These are phyloP conservation scores for Leptodontidium sp. DNA, from an alignment of 2,329 filamentous ascomycete genomes.

Conservation along the genomic window DNA sequence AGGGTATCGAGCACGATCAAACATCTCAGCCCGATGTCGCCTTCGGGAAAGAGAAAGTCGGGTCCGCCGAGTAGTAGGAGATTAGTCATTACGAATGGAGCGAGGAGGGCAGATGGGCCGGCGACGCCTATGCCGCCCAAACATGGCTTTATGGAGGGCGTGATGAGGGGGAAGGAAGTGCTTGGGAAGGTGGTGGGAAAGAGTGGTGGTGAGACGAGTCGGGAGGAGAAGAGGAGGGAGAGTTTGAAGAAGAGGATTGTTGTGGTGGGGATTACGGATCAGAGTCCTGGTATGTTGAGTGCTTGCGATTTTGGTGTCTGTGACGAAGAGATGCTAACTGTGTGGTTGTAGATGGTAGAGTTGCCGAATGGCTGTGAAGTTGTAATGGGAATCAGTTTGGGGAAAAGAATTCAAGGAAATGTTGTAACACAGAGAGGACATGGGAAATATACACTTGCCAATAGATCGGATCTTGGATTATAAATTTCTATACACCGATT, in stretches of 20 bases:
- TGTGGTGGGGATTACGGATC: slow-evolving; percentile 40
- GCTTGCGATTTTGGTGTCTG: not conserved
- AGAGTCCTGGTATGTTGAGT: slow-evolving; percentile 37
- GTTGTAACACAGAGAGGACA: not conserved
- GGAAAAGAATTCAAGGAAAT: no score
- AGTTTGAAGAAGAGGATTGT: slow-evolving; percentile 41
- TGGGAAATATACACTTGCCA: not conserved
- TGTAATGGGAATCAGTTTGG: slow-evolving; percentile 23
- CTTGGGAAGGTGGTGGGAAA: slow-evolving; percentile 33
- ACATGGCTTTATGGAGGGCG: slow-evolving; percentile 29
- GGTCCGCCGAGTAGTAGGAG: slow-evolving; percentile 18
- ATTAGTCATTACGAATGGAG: slow-evolving; percentile 26
- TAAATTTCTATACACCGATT: not conserved
- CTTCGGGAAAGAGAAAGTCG: not conserved
- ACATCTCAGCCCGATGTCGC: slow-evolving; percentile 24
- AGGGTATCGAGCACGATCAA: slow-evolving; percentile 32
- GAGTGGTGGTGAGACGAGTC: slow-evolving; percentile 29
- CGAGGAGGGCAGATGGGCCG: slow-evolving; percentile 30
- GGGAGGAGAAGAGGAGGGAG: slow-evolving; percentile 37
- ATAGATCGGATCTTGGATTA: not conserved
- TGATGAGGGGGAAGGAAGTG: slow-evolving; percentile 33
- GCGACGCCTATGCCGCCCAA: slow-evolving; percentile 35
- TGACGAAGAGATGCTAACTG: slow-evolving; percentile 18
- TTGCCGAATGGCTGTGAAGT: slow-evolving; percentile 38
- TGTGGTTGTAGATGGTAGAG: slow-evolving; percentile 30